These are phyloP conservation scores for Citrus trifoliata DNA, from an alignment of 345 rosid genomes.

Conservation along the genomic window DNA sequence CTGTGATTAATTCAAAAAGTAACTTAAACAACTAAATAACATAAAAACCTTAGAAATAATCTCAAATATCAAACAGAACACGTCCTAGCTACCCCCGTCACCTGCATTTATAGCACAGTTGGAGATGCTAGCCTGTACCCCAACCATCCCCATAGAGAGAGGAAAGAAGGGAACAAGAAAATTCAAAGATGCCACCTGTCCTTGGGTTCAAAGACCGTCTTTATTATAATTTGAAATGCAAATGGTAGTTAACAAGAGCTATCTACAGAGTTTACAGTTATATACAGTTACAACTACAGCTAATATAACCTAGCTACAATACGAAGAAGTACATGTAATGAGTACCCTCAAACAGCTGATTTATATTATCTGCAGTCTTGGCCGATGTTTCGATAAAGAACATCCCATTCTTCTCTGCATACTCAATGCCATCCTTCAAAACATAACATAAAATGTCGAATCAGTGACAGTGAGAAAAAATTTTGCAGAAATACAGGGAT, in stretches of 20 bases:
- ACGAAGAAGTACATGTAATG: background rate
- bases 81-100: background rate
- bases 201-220: background rate
- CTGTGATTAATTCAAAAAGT: background rate
- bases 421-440: constrained; percentile 79
- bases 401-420: constrained; percentile 97
- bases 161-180: background rate
- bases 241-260: background rate
- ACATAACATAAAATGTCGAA: constrained; percentile 10
- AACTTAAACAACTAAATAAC: background rate
- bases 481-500: background rate
- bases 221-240: too few relatives aligned
- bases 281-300: background rate
- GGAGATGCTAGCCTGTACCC: background rate
- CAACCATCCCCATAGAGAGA: background rate
- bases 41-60: background rate
- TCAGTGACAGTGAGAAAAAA: background rate
- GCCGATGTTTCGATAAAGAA: constrained; percentile 98
- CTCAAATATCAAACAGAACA: background rate
- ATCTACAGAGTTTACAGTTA: background rate
- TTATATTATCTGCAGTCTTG: constrained; percentile 94
- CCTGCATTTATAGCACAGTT: background rate
- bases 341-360: constrained; percentile 85
- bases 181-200: background rate
- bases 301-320: background rate